Evolutionary conservation across 2,329 filamentous ascomycete genomes (phyloP), one percentile per base, ranked within the genome.

Genomic region (Fusarium bactridioides): DNA sequence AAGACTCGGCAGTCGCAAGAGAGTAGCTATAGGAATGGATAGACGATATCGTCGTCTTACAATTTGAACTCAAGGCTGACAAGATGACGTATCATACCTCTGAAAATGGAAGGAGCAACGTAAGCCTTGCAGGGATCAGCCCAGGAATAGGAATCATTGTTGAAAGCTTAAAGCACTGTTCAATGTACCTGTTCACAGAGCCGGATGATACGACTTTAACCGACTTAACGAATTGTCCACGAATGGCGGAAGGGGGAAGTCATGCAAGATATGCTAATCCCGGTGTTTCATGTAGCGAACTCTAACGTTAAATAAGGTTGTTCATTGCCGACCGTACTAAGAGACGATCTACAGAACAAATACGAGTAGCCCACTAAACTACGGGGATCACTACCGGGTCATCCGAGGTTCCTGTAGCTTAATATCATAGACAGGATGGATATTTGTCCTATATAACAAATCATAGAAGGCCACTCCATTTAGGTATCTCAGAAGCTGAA

Each of bases 1-100:
- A 13, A 4, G 1, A 10, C 4, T 27, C 38, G 38, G 54, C 29
- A 56, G 27, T 35, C 10, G 18, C 18, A 47, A 8, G 1, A 10
- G 1, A 19, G 11, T 2, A 12, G 5, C 27, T 4, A 1, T 44
- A 5, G 10, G 10, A 6, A 56, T 0, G 1, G 2, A 56, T 18
- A n/a, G 23, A 13, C 1, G 21, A 5, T 9, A 15, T 25, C 4
- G 19, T 4, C 21, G 13, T 16, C 10, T 18, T 9, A 5, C 19
- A 15, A 7, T 10, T 8, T 19, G 4, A 10, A 27, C 5, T 11
- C 8, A 35, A 12, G 4, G n/a, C 12, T 31, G 5, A 27, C 2
- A 25, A 19, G 3, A 33, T 56, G 18, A 56, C 54, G 54, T 16
- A 27, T 8, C 29, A 13, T 16, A 5, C 4, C 1, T 43, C 29